Percentiles rank a stretch among this genome's conserved stretches.
Conservation (phyloP, 1,139 yeast species). For the Debaryomyces coudertii region DNA sequence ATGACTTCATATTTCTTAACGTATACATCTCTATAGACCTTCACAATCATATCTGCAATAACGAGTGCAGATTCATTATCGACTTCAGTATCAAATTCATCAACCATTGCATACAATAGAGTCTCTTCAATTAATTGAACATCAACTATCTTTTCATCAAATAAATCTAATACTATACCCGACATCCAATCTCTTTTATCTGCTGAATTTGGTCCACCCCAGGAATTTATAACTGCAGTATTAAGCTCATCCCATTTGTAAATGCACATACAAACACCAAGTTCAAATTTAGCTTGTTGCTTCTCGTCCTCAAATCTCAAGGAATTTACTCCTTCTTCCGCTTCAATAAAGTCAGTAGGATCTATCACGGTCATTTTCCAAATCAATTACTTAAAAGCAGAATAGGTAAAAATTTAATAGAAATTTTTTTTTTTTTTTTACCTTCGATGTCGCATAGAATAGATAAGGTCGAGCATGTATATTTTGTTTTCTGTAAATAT, state of each 20-base stretch:
- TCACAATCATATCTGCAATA: conserved; percentile 68
- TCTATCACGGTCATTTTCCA: conserved; percentile 37
- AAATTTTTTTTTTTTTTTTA: not conserved
- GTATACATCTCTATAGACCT: conserved; percentile 66
- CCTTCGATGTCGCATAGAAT: not conserved
- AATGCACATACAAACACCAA: conserved; percentile 91
- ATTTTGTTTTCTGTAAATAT: conserved; percentile 6
- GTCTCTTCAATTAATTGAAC: conserved; percentile 82
- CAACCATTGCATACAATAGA: conserved; percentile 85
- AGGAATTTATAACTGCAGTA: conserved; percentile 90
- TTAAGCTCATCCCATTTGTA: conserved; percentile 86
- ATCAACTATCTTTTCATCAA: conserved; percentile 69
- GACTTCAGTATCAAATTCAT: conserved; percentile 85
- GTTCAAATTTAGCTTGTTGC: conserved; percentile 82
- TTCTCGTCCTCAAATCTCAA: conserved; percentile 61
- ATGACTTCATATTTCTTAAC: conserved; percentile 55
- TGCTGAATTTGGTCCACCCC: conserved; percentile 94
- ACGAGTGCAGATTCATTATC: conserved; percentile 88
- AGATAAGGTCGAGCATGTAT: not conserved
- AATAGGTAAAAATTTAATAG: not conserved
- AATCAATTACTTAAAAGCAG: not conserved
- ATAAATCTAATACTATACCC: conserved; percentile 79
- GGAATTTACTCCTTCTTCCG: conserved; percentile 37
- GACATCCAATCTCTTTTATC: conserved; percentile 97
- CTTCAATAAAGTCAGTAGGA: conserved; percentile 51